Conservation (phyloP, 2,329 filamentous ascomycete species). For the Zymoseptoria passerinii region DNA sequence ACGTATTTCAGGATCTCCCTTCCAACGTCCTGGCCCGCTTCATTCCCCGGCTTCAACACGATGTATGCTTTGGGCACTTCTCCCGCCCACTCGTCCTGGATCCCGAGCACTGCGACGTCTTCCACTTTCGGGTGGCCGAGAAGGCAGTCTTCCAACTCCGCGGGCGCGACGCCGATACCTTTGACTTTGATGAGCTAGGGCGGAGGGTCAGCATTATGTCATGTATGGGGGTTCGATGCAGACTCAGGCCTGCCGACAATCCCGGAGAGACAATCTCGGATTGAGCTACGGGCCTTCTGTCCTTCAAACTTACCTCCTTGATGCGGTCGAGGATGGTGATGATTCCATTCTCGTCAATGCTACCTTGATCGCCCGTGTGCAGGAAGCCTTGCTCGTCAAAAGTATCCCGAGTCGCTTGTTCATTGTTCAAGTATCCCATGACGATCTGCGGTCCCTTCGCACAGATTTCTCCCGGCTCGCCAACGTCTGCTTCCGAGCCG, state of each 20-base stretch:
- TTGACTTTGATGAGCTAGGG: conserved; percentile 45
- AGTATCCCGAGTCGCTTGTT: conserved; percentile 40
- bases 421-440: conserved; percentile 46
- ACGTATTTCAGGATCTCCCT: conserved; percentile 36
- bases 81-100: conserved; percentile 37
- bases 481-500: conserved; percentile 45
- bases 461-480: conserved; percentile 49
- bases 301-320: conserved; percentile 46
- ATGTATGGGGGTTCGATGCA: conserved; percentile 1
- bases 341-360: conserved; percentile 31
- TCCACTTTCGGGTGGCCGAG: conserved; percentile 41
- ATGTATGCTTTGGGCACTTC: conserved; percentile 30
- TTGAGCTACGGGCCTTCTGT: conserved; percentile 35
- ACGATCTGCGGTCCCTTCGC: conserved; percentile 47
- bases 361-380: conserved; percentile 44
- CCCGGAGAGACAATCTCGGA: conserved; percentile 26
- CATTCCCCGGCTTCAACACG: conserved; percentile 25
- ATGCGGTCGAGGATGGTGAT: conserved; percentile 49
- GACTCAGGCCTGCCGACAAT: conserved; percentile 47
- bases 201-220: conserved; percentile 50
- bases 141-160: conserved; percentile 43
- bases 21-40: conserved; percentile 26
- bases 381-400: conserved; percentile 41
- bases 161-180: conserved; percentile 46
- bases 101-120: conserved; percentile 44